A percentile compares a stretch with the other conserved stretches of the same genome.
phyloP scores from a whole-genome alignment of 176 grass and related monocot genomes.

The Saccharum spontaneum region DNA sequence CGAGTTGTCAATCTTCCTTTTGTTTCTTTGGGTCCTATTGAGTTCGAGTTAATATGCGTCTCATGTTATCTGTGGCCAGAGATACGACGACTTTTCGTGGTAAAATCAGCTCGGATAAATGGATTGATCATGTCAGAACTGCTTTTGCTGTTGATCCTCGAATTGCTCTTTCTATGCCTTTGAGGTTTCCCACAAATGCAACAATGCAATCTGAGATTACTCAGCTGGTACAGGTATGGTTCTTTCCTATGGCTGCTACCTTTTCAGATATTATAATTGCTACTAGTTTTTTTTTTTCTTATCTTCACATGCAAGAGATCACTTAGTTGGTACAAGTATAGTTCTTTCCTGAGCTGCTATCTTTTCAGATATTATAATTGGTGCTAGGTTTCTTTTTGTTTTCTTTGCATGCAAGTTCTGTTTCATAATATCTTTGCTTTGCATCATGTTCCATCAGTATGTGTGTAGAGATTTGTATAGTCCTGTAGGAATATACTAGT shows the following conservation, averaged over 20 bases:
- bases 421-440: slow-evolving; percentile 24
- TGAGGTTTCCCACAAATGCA: slow-evolving; percentile 88
- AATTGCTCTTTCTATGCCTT: slow-evolving; percentile 66
- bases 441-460: neutral
- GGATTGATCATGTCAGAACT: slow-evolving; percentile 89
- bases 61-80: slow-evolving; percentile 50
- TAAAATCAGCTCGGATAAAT: slow-evolving; percentile 94
- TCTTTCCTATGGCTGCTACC: slow-evolving; percentile 22
- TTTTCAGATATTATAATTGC: slow-evolving; percentile 32
- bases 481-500: neutral
- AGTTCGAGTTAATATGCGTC: slow-evolving; percentile 17
- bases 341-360: slow-evolving; percentile 7
- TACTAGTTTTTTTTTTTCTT: neutral
- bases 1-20: slow-evolving; percentile 19
- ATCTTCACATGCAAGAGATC: slow-evolving; percentile 20
- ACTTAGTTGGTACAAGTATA: neutral
- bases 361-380: slow-evolving; percentile 29
- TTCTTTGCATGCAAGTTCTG: slow-evolving; percentile 19
- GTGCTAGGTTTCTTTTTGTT: neutral
- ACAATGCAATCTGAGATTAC: slow-evolving; percentile 70
- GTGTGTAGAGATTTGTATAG: slow-evolving; percentile 4
- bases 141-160: slow-evolving; percentile 94
- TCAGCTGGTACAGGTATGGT: slow-evolving; percentile 89
- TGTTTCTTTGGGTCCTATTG: slow-evolving; percentile 31
- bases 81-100: slow-evolving; percentile 67